Conservation (phyloP, 176 grass and related monocot species). For the Poa annua region DNA sequence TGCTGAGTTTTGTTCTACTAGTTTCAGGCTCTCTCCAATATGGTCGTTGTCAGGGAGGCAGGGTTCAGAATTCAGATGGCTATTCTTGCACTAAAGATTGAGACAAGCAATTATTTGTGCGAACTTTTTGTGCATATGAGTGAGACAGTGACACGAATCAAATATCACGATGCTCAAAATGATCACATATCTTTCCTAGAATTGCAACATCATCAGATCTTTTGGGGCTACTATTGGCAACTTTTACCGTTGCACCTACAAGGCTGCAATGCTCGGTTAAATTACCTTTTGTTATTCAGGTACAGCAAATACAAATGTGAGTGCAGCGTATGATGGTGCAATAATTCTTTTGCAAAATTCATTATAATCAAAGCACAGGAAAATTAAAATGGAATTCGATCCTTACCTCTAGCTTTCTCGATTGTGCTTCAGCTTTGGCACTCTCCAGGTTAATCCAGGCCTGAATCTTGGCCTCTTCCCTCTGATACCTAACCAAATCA, state of each 20-base stretch:
- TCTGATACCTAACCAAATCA: slow-evolving; percentile 69
- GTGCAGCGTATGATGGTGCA: background rate
- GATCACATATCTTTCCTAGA: slow-evolving; percentile 21
- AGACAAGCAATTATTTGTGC: slow-evolving; percentile 5
- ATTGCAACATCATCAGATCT: background rate
- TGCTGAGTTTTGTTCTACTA: slow-evolving; percentile 22
- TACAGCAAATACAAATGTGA: background rate
- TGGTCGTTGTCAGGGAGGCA: slow-evolving; percentile 14
- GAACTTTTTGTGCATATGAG: slow-evolving; percentile 17
- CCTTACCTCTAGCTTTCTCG: slow-evolving; percentile 92
- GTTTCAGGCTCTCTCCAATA: background rate
- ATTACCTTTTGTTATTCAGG: background rate
- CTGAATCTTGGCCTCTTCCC: slow-evolving; percentile 94
- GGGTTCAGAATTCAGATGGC: slow-evolving; percentile 5
- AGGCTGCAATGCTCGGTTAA: background rate
- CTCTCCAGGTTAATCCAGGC: slow-evolving; percentile 96
- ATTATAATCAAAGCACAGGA: background rate
- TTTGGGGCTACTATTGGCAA: background rate
- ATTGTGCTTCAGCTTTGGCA: slow-evolving; percentile 96
- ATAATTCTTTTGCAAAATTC: background rate
- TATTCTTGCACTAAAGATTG: slow-evolving; percentile 12
- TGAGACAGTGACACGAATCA: background rate
- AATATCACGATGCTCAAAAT: slow-evolving; percentile 20
- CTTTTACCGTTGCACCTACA: background rate
- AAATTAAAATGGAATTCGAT: background rate